These are phyloP conservation scores for Yamadazyma membranifaciens DNA, from an alignment of 1,139 yeast genomes.

Conservation along the genomic window DNA sequence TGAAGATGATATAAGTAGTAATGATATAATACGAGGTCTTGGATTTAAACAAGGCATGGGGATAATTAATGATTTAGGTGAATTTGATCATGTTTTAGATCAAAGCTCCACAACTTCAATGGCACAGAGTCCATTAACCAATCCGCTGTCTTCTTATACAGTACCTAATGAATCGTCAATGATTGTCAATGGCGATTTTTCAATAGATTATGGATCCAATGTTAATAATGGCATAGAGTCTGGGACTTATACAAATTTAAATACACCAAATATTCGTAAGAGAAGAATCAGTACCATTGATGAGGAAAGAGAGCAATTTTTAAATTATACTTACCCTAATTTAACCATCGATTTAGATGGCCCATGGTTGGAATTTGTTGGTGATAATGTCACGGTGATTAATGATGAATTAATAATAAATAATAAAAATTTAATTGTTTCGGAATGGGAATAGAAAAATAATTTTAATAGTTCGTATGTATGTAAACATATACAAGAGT, in stretches of 20 bases:
- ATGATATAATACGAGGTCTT: slow-evolving; percentile 11
- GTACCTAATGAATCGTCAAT: slow-evolving; percentile 14
- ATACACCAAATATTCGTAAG: slow-evolving; percentile 3
- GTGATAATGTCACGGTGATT: slow-evolving; percentile 47
- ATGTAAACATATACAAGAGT: too few relatives aligned
- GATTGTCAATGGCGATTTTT: slow-evolving; percentile 20
- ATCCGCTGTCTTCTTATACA: not conserved
- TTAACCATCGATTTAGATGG: slow-evolving; percentile 50
- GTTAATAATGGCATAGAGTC: not conserved
- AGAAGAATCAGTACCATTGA: slow-evolving; percentile 49
- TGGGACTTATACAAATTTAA: not conserved
- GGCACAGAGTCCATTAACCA: not conserved
- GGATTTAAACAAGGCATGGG: slow-evolving; percentile 4
- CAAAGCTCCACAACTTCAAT: slow-evolving; percentile 5
- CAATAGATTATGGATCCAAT: slow-evolving; percentile 12
- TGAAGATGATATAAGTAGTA: slow-evolving; percentile 28
- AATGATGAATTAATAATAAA: slow-evolving; percentile 23
- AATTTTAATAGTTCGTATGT: too few relatives aligned
- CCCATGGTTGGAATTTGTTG: slow-evolving; percentile 58
- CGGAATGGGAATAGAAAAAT: slow-evolving; percentile 38
- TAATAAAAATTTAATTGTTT: slow-evolving; percentile 33
- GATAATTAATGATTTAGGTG: not conserved
- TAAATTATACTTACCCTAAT: slow-evolving; percentile 52
- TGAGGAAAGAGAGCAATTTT: slow-evolving; percentile 52
- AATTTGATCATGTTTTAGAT: slow-evolving; percentile 5